Percentiles rank a stretch among this genome's conserved stretches.
phyloP scores from a whole-genome alignment of 306 rosid species.

The Acmispon strigosus region DNA sequence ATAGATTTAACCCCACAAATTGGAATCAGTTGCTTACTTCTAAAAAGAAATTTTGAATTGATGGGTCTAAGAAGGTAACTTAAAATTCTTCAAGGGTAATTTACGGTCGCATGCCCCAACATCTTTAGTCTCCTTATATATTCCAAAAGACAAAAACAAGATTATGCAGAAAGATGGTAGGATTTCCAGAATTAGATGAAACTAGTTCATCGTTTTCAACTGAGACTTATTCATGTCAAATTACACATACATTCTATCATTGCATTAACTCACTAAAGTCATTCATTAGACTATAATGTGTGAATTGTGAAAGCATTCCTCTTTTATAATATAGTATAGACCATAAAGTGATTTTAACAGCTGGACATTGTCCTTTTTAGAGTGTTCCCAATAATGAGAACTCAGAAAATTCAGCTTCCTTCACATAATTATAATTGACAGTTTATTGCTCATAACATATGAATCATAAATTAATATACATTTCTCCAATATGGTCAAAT shows the following conservation, averaged over 20 bases:
- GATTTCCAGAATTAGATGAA: not conserved
- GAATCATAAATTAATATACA: not conserved
- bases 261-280: not conserved
- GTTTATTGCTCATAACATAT: constrained; percentile 5
- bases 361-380: not conserved
- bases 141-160: not conserved
- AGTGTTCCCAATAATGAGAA: not conserved
- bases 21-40: too few species aligned
- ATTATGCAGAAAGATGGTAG: not conserved
- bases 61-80: too few species aligned
- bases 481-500: not conserved
- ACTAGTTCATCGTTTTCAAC: not conserved
- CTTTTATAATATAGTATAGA: not conserved
- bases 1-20: too few species aligned
- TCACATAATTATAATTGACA: not conserved
- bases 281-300: not conserved
- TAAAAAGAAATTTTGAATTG: too few species aligned
- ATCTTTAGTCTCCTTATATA: not conserved
- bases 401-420: not conserved
- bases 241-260: not conserved
- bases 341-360: not conserved
- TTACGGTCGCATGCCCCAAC: too few species aligned
- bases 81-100: too few species aligned
- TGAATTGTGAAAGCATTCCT: not conserved
- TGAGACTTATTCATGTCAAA: not conserved